Evolutionary conservation across 2,329 filamentous ascomycete genomes (phyloP), one percentile per base, ranked within the genome.

Genomic region (Trichoderma simmonsii): DNA sequence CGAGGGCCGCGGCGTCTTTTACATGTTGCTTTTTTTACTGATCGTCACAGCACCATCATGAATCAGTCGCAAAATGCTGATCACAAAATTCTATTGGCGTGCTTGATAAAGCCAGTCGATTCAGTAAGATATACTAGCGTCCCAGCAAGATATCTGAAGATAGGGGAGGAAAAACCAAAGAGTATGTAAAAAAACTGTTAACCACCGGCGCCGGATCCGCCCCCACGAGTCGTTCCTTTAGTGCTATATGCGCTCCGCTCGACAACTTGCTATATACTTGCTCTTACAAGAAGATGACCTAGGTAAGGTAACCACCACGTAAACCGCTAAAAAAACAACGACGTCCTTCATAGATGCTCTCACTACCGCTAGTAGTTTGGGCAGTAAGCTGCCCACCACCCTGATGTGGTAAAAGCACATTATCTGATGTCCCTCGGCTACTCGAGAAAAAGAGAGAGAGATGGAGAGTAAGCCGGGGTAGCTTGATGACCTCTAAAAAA

Each of bases 201-300:
- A 62, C 57, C 67, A 15, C 57, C 56, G 28, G 57, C 67, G 57
- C 67, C 67, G 39, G 57, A 70, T 54, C 57, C 56, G 57, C 54
- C 39, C n/a, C n/a, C 64, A 34, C 32, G 18, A 51, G 36, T 61
- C 57, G 59, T 70, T 51, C 67, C 56, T 62, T 15, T 21, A 34
- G 30, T 61, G 39, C 30, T 61, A 70, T 54, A 62, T 70, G 57
- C 57, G 67, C 59, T 70, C 39, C 39, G 67, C 67, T 70, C 57
- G 21, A 54, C 48, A 66, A 70, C 67, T 62, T 62, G 39, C 57
- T 70, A 70, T 62, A 32, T 62, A 70, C 54, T 54, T 60, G 36
- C 67, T 70, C 39, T 54, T 36, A 56, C 26, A 61, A 61, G 24
- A 69, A 61, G 66, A 61, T 30, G 48, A 34, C 18, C 24, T 12